Conservation (phyloP, 371 early-diverging fungal species). For the Mortierella sp. region DNA sequence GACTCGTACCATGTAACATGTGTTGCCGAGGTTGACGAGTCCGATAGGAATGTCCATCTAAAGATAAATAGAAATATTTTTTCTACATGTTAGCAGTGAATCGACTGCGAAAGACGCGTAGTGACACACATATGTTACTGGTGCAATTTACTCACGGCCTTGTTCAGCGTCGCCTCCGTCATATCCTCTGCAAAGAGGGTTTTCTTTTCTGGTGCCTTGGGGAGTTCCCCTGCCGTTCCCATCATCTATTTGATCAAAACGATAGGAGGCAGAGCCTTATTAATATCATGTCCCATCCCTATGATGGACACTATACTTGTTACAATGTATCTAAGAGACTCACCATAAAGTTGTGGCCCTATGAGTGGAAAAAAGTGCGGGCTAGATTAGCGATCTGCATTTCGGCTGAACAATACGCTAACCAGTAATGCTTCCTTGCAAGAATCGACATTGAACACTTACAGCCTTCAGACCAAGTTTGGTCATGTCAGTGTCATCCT, state of each 20-base stretch:
- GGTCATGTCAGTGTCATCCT: conserved; percentile 84
- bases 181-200: conserved; percentile 92
- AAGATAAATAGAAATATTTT: conserved; percentile 6
- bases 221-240: conserved; percentile 94
- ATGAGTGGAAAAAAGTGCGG: conserved; percentile 4
- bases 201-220: conserved; percentile 79
- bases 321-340: neutral
- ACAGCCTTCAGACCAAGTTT: conserved; percentile 78
- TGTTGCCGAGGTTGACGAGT: conserved; percentile 96
- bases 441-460: conserved; percentile 17
- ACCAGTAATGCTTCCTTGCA: neutral
- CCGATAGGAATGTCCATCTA: conserved; percentile 91
- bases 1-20: conserved; percentile 92
- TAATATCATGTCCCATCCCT: neutral
- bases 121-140: neutral
- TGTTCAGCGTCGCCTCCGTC: conserved; percentile 87
- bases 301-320: neutral
- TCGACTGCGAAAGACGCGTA: neutral
- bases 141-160: conserved; percentile 72
- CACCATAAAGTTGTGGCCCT: conserved; percentile 76
- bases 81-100: neutral
- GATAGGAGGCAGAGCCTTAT: neutral
- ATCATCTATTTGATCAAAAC: conserved; percentile 76
- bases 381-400: neutral
- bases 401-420: neutral